These are phyloP conservation scores for Morella rubra DNA, from an alignment of 306 rosid species.

Conservation along the genomic window DNA sequence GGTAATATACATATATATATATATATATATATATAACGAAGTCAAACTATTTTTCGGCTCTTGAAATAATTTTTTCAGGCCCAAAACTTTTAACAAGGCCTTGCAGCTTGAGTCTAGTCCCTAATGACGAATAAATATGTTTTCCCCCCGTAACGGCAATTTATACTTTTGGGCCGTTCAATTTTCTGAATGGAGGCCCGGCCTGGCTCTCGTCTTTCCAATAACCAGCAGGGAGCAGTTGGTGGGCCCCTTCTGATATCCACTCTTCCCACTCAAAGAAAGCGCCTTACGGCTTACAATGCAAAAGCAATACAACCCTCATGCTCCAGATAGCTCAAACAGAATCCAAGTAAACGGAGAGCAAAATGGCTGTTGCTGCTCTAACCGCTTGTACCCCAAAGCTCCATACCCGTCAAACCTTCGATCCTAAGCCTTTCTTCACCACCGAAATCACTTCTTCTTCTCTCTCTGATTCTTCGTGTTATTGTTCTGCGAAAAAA, in stretches of 20 bases:
- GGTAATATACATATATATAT: no score
- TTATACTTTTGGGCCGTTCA: no score
- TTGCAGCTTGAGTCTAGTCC: no score
- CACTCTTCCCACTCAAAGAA: neutral
- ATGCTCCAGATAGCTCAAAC: slow-evolving; percentile 15
- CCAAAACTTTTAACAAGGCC: no score
- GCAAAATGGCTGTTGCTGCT: slow-evolving; percentile 57
- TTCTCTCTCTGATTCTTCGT: slow-evolving; percentile 23
- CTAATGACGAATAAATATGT: no score
- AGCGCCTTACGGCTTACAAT: neutral
- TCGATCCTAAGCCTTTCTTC: slow-evolving; percentile 4
- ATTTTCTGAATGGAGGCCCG: no score
- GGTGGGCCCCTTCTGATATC: slow-evolving; percentile 37
- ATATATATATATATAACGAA: no score
- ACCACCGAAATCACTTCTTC: slow-evolving; percentile 20
- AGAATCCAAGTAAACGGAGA: neutral
- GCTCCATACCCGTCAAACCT: slow-evolving; percentile 17
- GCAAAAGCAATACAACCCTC: slow-evolving; percentile 19
- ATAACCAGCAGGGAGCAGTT: no score
- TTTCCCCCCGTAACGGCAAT: no score
- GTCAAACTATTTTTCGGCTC: no score
- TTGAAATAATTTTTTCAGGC: no score
- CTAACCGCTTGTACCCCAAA: slow-evolving; percentile 38
- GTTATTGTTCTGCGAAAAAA: slow-evolving; percentile 33
- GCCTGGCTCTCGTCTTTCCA: no score